A percentile compares a stretch with the other conserved stretches of the same genome.
These are phyloP conservation scores for Apophysomyces sp. DNA, from an alignment of 371 early-diverging fungal genomes.

Conservation along the genomic window DNA sequence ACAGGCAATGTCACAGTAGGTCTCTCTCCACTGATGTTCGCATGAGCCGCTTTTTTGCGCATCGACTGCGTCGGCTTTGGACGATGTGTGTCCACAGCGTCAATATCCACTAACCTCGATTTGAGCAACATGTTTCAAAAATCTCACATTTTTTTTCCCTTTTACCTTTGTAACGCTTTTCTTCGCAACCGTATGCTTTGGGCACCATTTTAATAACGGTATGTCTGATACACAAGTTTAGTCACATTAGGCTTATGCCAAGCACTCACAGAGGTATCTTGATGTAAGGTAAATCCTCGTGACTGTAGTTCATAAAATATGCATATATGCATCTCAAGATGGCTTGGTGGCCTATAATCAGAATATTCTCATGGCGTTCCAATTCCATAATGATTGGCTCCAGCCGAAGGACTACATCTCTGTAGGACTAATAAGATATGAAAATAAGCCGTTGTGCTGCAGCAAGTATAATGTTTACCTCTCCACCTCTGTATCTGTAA, in stretches of 20 bases:
- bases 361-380: slow-evolving; percentile 93
- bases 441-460: too few species aligned
- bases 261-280: slow-evolving; percentile 80
- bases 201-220: slow-evolving; percentile 94
- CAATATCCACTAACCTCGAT: slow-evolving; percentile 61
- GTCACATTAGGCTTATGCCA: neutral
- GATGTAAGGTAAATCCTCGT: slow-evolving; percentile 93
- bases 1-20: neutral
- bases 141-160: neutral
- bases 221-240: slow-evolving; percentile 44
- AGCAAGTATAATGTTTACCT: slow-evolving; percentile 41
- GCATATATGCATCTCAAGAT: slow-evolving; percentile 93
- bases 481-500: slow-evolving; percentile 94
- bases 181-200: slow-evolving; percentile 92
- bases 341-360: slow-evolving; percentile 95
- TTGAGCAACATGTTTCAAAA: neutral
- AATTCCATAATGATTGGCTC: slow-evolving; percentile 94
- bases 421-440: slow-evolving; percentile 66
- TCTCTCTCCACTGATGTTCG: slow-evolving; percentile 6
- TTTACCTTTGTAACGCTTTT: slow-evolving; percentile 76
- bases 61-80: slow-evolving; percentile 33
- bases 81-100: slow-evolving; percentile 86
- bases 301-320: slow-evolving; percentile 88
- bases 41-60: slow-evolving; percentile 4
- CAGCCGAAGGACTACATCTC: slow-evolving; percentile 62